These are phyloP conservation scores for Amanita pallidorosea DNA, from an alignment of 768 basidiomycete genomes.

Conservation along the genomic window DNA sequence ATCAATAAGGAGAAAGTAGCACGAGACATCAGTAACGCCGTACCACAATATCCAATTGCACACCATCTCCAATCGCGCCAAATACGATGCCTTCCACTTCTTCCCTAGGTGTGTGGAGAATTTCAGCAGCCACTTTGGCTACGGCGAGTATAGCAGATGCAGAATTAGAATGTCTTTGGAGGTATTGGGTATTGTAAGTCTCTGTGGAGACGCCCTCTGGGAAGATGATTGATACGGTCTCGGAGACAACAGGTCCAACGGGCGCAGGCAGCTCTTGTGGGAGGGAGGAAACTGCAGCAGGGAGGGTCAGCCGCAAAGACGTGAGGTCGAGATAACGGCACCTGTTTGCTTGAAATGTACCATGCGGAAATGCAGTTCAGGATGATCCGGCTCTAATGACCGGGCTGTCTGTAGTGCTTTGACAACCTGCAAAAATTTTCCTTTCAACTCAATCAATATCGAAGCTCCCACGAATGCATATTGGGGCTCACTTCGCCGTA, in stretches of 20 bases:
- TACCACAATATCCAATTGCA: slow-evolving; percentile 39
- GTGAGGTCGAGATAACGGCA: slow-evolving; percentile 17
- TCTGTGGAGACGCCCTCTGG: slow-evolving; percentile 50
- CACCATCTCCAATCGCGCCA: slow-evolving; percentile 29
- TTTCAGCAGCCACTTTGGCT: slow-evolving; percentile 40
- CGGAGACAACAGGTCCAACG: slow-evolving; percentile 38
- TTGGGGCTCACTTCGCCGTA: slow-evolving; percentile 55
- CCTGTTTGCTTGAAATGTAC: slow-evolving; percentile 51
- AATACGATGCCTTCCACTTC: slow-evolving; percentile 58
- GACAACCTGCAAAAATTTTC: slow-evolving; percentile 71
- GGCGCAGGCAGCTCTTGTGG: slow-evolving; percentile 31
- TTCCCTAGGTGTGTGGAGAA: slow-evolving; percentile 34
- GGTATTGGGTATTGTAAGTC: slow-evolving; percentile 63
- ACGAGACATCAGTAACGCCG: slow-evolving; percentile 6
- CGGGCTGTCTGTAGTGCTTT: slow-evolving; percentile 53
- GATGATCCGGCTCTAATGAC: slow-evolving; percentile 39
- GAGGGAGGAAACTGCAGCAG: slow-evolving; percentile 30
- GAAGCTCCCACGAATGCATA: background rate
- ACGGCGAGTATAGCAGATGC: slow-evolving; percentile 48
- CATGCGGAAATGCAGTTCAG: slow-evolving; percentile 63
- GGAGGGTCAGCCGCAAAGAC: background rate
- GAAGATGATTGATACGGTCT: slow-evolving; percentile 38
- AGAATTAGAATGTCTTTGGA: slow-evolving; percentile 48
- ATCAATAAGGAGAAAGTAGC: background rate
- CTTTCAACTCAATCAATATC: slow-evolving; percentile 24